Percentiles rank a stretch among this genome's conserved stretches.
Evolutionary conservation across 106 monocot genomes (phyloP).

Genomic region (Amphibolis antarctica): DNA sequence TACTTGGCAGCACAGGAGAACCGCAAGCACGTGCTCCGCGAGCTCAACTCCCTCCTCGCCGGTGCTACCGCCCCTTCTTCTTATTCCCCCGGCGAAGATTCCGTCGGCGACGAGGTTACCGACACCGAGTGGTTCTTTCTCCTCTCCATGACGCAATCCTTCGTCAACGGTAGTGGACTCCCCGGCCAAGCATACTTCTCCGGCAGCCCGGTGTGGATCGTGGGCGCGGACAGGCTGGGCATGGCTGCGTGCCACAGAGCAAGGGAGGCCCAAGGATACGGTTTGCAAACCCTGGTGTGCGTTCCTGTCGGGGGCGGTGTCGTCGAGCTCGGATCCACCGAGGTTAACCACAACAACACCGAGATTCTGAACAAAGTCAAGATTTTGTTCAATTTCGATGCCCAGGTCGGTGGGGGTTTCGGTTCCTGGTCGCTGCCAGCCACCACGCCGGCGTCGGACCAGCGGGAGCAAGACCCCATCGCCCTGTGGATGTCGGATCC

Average conservation of each 20-base stretch:
- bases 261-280: conserved; percentile 25
- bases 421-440: neutral
- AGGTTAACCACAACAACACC: conserved; percentile 20
- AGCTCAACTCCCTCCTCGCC: conserved; percentile 22
- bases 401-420: neutral
- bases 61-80: neutral
- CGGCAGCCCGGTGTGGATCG: conserved; percentile 7
- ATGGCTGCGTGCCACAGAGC: conserved; percentile 25
- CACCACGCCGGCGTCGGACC: conserved; percentile 3
- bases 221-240: neutral
- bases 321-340: conserved; percentile 41
- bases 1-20: conserved; percentile 15
- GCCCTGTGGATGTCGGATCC: conserved; percentile 61
- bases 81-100: neutral
- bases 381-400: conserved; percentile 18
- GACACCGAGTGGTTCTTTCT: conserved; percentile 33
- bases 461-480: conserved; percentile 39
- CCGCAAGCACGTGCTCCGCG: conserved; percentile 24
- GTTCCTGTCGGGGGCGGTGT: conserved; percentile 31
- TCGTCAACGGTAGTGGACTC: conserved; percentile 7
- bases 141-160: conserved; percentile 22
- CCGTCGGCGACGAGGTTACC: conserved; percentile 21
- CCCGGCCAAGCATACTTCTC: conserved; percentile 13
- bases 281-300: conserved; percentile 35
- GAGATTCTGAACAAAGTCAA: conserved; percentile 20